Conservation (phyloP, 2,329 filamentous ascomycete genomes). For the Ophiocordyceps australis region DNA sequence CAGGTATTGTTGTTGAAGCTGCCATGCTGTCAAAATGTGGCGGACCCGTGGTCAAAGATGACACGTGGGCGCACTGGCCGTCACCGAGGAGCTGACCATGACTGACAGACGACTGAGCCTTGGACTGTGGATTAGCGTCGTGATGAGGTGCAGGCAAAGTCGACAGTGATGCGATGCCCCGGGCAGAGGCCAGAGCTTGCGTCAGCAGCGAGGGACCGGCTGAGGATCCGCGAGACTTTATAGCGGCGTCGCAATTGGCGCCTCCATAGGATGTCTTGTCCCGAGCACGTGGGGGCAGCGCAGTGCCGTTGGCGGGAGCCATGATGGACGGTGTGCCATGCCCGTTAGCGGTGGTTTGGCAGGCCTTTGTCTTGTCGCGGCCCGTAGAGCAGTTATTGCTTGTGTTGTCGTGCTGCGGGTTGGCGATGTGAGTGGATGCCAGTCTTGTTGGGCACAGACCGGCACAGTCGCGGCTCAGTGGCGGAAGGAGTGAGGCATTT, state of each 20-base stretch:
- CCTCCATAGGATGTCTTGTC: no score
- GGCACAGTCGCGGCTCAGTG: no score
- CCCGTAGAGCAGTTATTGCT: no score
- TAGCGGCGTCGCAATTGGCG: constrained; percentile 16
- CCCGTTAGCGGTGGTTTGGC: constrained; percentile 1
- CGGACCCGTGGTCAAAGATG: constrained; percentile 11
- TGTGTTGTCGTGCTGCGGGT: constrained; percentile 3
- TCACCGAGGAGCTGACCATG: constrained; percentile 17
- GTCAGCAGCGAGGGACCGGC: constrained; percentile 35
- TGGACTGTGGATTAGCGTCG: constrained; percentile 1
- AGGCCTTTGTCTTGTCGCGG: background rate
- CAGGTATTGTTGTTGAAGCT: constrained; percentile 13
- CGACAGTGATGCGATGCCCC: constrained; percentile 23
- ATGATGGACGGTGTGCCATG: constrained; percentile 1
- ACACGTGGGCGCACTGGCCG: constrained; percentile 15
- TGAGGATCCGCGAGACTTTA: constrained; percentile 19
- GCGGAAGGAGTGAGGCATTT: constrained; percentile 34
- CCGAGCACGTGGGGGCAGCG: constrained; percentile 1
- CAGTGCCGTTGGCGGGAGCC: constrained; percentile 1
- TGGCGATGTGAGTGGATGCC: constrained; percentile 5
- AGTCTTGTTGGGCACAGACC: no score
- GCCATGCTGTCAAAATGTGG: constrained; percentile 11
- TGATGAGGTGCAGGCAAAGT: constrained; percentile 1
- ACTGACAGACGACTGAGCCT: constrained; percentile 2
- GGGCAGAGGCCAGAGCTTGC: constrained; percentile 39